Conservation (phyloP, 2,329 filamentous ascomycete species). For the Triangularia setosa region DNA sequence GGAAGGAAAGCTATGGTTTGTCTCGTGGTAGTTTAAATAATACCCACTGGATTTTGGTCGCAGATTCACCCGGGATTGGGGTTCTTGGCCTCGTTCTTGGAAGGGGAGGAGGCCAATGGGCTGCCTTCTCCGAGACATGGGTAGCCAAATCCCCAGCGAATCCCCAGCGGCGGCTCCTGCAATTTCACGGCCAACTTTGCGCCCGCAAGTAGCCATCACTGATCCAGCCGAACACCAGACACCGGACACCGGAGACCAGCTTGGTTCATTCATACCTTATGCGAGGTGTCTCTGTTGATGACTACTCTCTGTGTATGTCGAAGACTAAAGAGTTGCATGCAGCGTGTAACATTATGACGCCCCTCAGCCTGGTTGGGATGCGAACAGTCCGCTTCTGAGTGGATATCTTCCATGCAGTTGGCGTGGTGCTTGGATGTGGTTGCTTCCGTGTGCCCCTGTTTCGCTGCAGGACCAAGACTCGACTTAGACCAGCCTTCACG, state of each 20-base stretch:
- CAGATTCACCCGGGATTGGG: neutral
- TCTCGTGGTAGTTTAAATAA: neutral
- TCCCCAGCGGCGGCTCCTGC: neutral
- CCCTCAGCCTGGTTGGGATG: neutral
- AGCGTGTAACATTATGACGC: neutral
- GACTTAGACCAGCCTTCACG: neutral
- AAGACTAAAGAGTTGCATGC: neutral
- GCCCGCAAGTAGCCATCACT: neutral
- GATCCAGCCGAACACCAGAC: neutral
- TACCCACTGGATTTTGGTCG: neutral
- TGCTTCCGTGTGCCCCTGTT: neutral
- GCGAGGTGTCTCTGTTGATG: neutral
- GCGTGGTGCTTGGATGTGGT: neutral
- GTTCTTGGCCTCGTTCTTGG: neutral
- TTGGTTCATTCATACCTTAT: too few relatives aligned
- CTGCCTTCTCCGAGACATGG: neutral
- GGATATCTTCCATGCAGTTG: neutral
- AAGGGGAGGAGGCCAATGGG: neutral
- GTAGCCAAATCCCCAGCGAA: neutral
- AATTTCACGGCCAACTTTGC: neutral
- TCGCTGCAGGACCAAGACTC: neutral
- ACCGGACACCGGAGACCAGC: too few relatives aligned
- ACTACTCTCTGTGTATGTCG: neutral
- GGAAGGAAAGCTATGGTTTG: neutral
- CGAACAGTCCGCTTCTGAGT: neutral